A percentile compares a stretch with the other conserved stretches of the same genome.
Evolutionary conservation across 495 filamentous ascomycete genomes (phyloP).

Genomic region (Aspergillus haitiensis): DNA sequence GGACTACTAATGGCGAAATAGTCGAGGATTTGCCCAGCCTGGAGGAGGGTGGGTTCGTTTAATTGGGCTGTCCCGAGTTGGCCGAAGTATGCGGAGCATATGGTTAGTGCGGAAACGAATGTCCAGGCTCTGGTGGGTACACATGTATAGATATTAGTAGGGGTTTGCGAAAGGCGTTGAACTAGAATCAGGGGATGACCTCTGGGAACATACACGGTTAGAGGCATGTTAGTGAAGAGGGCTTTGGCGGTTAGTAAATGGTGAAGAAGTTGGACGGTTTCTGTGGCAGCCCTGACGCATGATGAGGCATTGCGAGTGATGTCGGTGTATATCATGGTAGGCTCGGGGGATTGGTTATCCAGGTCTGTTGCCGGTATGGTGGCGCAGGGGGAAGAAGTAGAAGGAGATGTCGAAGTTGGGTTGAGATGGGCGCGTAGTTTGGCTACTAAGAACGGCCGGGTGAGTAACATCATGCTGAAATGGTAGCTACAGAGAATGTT

Average conservation of each 20-base stretch:
- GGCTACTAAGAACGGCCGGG: slow-evolving; percentile 3
- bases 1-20: not conserved
- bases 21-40: slow-evolving; percentile 2
- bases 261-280: not conserved
- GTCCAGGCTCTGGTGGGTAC: not conserved
- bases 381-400: not conserved
- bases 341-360: not conserved
- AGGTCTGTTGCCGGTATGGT: too few species aligned
- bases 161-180: not conserved
- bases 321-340: not conserved
- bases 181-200: not conserved
- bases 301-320: not conserved
- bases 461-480: slow-evolving; percentile 9
- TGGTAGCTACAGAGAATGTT: slow-evolving; percentile 8
- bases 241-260: not conserved
- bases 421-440: not conserved
- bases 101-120: slow-evolving; percentile 1
- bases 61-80: not conserved
- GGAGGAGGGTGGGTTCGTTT: not conserved
- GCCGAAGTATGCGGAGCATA: slow-evolving; percentile 8
- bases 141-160: not conserved
- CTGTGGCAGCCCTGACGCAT: not conserved
- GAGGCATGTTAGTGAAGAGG: not conserved
- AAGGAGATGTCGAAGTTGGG: not conserved
- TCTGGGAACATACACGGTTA: not conserved